Base-by-base conservation (phyloP, 2,329 filamentous ascomycete species). In the Cytospora paraplurivora region DNA sequence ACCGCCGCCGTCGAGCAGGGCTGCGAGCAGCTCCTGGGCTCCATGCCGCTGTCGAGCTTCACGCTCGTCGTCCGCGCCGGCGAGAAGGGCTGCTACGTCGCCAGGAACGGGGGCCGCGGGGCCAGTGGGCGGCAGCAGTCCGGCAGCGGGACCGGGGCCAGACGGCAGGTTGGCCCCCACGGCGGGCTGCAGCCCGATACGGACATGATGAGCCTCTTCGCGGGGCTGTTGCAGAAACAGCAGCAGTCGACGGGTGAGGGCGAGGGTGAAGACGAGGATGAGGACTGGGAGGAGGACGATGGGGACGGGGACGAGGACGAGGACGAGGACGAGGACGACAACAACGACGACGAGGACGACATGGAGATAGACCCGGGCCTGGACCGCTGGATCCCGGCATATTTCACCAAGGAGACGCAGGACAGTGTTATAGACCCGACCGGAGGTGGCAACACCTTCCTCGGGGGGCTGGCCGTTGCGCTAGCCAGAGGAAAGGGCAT, bases 401-500 rank as follows among this genome's bases (percentile, higher is more conserved):
- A 89, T 72, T 90, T 93, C 71, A 76, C 74, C 27, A 66, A 65
- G 13, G 66, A 65, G 59, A 62, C 11, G 62, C 51, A 32, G 56
- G 72, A 68, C 76, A 85, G 79, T 63, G 92, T 97, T 1, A 78
- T 95, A n/a, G 95, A 98, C 75, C 93, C 94, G 0, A 98, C 95
- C 0, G 95, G 95, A 11, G 95, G 93, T 21, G 95, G 95, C 0
- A 99, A 99, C 75, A 88, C 90, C 0, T 98, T 97, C 70, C 79
- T 97, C 32, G 83, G 83, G 27, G 83, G 84, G n/a, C 69, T 87
- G 54, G 78, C 81, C 0, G 79, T 88, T 13, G 86, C 81, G 1
- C 76, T 89, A 68, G 87, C 81, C 37, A 78, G 89, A 59, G 87
- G 85, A 1, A 79, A 83, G 68, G 72, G 75, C 33, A 79, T 91